A percentile compares a stretch with the other conserved stretches of the same genome.
Evolutionary conservation across 345 rosid species (phyloP).

Genomic region (Gossypium turneri): DNA sequence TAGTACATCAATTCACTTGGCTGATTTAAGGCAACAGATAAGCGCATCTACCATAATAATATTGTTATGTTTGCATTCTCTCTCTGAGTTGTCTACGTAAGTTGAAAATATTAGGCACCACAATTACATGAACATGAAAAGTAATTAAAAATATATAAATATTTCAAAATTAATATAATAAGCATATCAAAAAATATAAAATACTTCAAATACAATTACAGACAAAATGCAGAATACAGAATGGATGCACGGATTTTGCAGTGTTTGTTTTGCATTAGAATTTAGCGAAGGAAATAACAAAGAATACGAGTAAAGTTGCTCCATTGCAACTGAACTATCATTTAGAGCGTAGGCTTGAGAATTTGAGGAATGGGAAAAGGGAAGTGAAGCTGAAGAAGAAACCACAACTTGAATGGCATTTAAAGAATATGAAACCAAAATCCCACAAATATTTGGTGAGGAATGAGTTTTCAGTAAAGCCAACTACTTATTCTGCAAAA

Average conservation of each 20-base stretch:
- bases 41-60: background rate
- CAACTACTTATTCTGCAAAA: conserved; percentile 53
- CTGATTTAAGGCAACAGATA: background rate
- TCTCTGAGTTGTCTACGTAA: no score
- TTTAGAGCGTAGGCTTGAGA: background rate
- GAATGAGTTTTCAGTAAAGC: conserved; percentile 25
- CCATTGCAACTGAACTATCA: conserved; percentile 25
- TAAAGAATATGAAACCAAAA: conserved; percentile 13
- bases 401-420: conserved; percentile 28
- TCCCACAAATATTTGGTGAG: conserved; percentile 14
- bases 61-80: no score
- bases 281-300: background rate
- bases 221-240: no score
- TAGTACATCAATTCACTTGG: background rate
- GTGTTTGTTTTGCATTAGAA: conserved; percentile 2
- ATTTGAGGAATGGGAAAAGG: conserved; percentile 18
- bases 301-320: conserved; percentile 28
- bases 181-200: background rate
- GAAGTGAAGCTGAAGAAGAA: conserved; percentile 20
- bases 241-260: background rate
- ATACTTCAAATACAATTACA: no score
- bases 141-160: background rate
- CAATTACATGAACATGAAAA: background rate
- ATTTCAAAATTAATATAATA: background rate
- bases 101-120: no score